Evolutionary conservation across 805 yeast genomes (phyloP), one percentile per base, ranked within the genome.

Genomic region (Blastobotrys peoriensis): DNA sequence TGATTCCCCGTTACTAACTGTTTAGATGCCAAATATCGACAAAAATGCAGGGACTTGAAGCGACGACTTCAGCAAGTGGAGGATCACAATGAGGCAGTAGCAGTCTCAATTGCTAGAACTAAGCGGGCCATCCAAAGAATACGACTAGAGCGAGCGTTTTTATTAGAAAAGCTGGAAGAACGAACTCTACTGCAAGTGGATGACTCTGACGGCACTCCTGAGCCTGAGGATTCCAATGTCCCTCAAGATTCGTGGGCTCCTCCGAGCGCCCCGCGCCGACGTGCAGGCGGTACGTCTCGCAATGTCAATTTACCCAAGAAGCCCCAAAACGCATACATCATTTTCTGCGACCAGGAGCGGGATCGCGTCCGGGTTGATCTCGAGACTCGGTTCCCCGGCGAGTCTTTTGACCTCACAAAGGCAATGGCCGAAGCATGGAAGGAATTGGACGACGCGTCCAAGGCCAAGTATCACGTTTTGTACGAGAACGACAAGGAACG

Each of bases 371-470:
- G 76, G 49, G 71, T 74, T 41, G 77, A 75, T 49, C 69, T 79
- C 42, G 83, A 77, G 49, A 69, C 70, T 40, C 74, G 77, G 2
- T 74, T 78, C 3, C 69, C 71, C 23, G 69, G 60, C 20, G 66
- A 66, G 45, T 60, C 59, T 22, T 66, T 66, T 33, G 96, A 89
- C 59, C 69, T 86, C 37, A 81, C 95, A 2, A 81, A 77, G 56
- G 82, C 83, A 13, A 69, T 89, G 68, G 79, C 95, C 1, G 96
- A 86, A 50, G 81, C 83, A 3, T 89, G 97, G 97, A 85, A 85
- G 57, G 70, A 68, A 42, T 70, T 89, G 54, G 76, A 71, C 46
- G 83, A 79, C 33, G 83, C 75, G 20, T 83, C 74, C 6, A 75
- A 85, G 46, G 78, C 76, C 51, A 88, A 89, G 2, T 89, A 77